Conservation (phyloP, 129 eudicot species). For the Centaurea solstitialis region DNA sequence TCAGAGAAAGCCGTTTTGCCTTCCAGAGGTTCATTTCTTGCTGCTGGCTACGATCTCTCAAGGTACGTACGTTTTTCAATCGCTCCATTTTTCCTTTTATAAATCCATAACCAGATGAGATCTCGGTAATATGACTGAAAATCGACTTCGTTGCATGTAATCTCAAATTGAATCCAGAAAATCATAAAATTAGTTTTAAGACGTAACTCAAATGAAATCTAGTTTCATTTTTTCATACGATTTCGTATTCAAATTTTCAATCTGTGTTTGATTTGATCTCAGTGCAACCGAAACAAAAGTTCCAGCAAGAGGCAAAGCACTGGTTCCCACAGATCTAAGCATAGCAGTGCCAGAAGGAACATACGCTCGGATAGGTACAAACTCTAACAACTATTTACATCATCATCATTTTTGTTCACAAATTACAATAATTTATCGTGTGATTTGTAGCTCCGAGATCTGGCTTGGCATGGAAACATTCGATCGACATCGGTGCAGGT, state of each 20-base stretch:
- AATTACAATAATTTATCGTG: too few species aligned
- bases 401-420: neutral
- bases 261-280: slow-evolving; percentile 7
- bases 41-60: slow-evolving; percentile 91
- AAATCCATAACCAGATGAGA: neutral
- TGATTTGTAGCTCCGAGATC: slow-evolving; percentile 76
- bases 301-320: slow-evolving; percentile 80
- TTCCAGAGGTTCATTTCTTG: slow-evolving; percentile 58
- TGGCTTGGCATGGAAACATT: slow-evolving; percentile 91
- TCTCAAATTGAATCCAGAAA: neutral
- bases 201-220: neutral
- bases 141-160: too few species aligned
- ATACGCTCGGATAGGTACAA: slow-evolving; percentile 77
- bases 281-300: slow-evolving; percentile 64
- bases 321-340: slow-evolving; percentile 76
- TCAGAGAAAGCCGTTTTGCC: slow-evolving; percentile 79
- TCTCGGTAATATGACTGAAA: neutral
- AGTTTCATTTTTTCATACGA: neutral
- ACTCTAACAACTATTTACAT: neutral
- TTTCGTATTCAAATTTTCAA: neutral
- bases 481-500: slow-evolving; percentile 93
- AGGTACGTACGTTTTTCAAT: slow-evolving; percentile 42
- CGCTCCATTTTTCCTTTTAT: neutral
- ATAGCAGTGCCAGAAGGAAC: slow-evolving; percentile 79
- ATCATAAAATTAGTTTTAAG: neutral